Base-by-base conservation (phyloP, 2,329 filamentous ascomycete genomes). In the Plenodomus tracheiphilus region DNA sequence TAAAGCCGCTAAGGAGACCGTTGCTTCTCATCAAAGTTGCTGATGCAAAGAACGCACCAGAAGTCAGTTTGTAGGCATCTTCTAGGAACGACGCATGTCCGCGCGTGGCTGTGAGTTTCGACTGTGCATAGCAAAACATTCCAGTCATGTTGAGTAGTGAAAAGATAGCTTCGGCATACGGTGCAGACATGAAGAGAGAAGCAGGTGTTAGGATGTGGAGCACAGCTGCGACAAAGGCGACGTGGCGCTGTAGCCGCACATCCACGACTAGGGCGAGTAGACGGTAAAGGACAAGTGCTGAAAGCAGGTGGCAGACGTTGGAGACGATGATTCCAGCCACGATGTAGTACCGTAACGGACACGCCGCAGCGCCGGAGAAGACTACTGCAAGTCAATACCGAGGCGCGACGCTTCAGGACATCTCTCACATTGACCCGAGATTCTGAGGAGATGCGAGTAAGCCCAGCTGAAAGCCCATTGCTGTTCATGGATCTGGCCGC, bases 201-300 rank as follows among this genome's bases (percentile, higher is more conserved):
- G 89, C 94, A 0, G 94, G 93, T 0, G 89, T 94, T 41, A 97
- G 66, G 46, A 96, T 81, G 70, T 97, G 91, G 41, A 97, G 76
- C 15, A 82, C 75, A 2, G 90, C 84, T 8, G 90, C 81, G 18
- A 88, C 68, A 53, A 93, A 85, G 2, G 89, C 81, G 35, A 87
- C 70, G n/a, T 69, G 77, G 54, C 54, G 59, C 39, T 60, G 68
- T 22, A 60, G 54, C 4, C 44, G 44, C 4, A 53, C 52, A 35
- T 53, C 62, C 51, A 77, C 65, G 9, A 92, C 61, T 7, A 80
- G 70, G 46, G 78, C 66, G 2, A 86, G 83, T 18, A 96, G 81
- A 47, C 77, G 75, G 70, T 90, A 88, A 13, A 97, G 78, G 10
- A 85, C 77, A 36, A 96, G 58, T 11, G 88, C 86, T 2, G 92